Percentiles rank a stretch among this genome's conserved stretches.
Evolutionary conservation across 768 basidiomycete genomes (phyloP).

Genomic region (Suillus brevipes): DNA sequence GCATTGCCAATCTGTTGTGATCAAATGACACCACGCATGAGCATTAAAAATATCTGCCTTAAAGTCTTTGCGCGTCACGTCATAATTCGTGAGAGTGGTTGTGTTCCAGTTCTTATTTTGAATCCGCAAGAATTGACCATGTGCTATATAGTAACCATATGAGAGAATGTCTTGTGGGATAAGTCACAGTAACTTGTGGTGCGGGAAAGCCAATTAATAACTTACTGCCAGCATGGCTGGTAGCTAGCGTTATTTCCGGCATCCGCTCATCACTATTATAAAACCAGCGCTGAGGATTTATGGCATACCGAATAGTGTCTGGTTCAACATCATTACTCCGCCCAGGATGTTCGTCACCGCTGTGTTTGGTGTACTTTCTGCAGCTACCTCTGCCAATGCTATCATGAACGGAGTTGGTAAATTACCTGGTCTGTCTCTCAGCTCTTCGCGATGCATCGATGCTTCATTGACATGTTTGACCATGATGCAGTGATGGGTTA

Average conservation of each 20-base stretch:
- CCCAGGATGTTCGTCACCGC: slow-evolving; percentile 9
- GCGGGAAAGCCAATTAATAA: too few relatives aligned
- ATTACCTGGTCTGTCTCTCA: slow-evolving; percentile 27
- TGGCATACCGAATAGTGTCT: not conserved
- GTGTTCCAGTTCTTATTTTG: too few relatives aligned
- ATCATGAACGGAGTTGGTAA: slow-evolving; percentile 32
- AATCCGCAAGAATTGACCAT: too few relatives aligned
- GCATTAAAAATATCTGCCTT: too few relatives aligned
- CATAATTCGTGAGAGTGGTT: too few relatives aligned
- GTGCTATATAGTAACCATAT: too few relatives aligned
- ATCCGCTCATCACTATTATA: slow-evolving; percentile 22
- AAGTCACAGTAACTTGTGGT: too few relatives aligned
- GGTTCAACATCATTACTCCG: slow-evolving; percentile 11
- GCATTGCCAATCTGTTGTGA: too few relatives aligned
- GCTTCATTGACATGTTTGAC: slow-evolving; percentile 12
- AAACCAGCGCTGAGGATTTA: not conserved
- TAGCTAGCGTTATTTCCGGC: not conserved
- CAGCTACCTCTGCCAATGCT: slow-evolving; percentile 17
- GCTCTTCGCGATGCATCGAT: not conserved
- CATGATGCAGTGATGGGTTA: slow-evolving; percentile 33
- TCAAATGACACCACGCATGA: too few relatives aligned
- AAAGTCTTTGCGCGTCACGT: too few relatives aligned
- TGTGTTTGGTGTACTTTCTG: slow-evolving; percentile 15
- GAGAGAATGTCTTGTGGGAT: too few relatives aligned
- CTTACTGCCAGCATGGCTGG: too few relatives aligned